phyloP scores from a whole-genome alignment of 106 monocot genomes.

The Amphibolis antarctica region DNA sequence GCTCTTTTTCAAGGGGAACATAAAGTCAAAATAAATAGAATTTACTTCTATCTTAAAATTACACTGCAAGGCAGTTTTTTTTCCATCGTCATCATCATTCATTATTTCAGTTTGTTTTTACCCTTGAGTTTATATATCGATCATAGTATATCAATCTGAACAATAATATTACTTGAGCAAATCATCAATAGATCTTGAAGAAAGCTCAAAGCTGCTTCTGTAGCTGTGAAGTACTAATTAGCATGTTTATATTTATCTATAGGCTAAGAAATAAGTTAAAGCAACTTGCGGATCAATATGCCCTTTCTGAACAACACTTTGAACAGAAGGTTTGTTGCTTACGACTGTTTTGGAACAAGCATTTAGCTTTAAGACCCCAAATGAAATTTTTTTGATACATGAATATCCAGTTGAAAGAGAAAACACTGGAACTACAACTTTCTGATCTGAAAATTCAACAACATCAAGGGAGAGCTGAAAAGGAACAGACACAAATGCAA shows the following conservation, averaged over 20 bases:
- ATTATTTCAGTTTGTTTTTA: too few species aligned
- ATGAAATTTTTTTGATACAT: neutral
- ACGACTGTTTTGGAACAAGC: neutral
- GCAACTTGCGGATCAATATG: conserved; percentile 81
- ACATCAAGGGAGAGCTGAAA: conserved; percentile 62
- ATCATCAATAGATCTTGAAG: too few species aligned
- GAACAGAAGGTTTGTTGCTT: conserved; percentile 45
- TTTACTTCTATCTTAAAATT: too few species aligned
- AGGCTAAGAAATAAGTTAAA: conserved; percentile 86
- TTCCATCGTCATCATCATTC: too few species aligned
- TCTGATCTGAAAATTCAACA: conserved; percentile 92
- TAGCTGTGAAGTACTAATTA: too few species aligned
- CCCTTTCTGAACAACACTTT: conserved; percentile 72
- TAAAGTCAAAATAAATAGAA: too few species aligned
- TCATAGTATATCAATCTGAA: too few species aligned
- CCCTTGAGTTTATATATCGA: too few species aligned
- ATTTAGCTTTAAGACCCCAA: neutral
- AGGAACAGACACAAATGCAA: conserved; percentile 79
- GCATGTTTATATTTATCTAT: conserved; percentile 5
- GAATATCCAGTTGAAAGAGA: conserved; percentile 68
- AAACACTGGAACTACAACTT: conserved; percentile 77
- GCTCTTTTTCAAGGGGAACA: too few species aligned
- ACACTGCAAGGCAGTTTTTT: too few species aligned
- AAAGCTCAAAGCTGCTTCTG: too few species aligned
- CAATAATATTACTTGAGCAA: too few species aligned